Conservation (phyloP, 1,284 basidiomycete species). For the Moesziomyces sp. region DNA sequence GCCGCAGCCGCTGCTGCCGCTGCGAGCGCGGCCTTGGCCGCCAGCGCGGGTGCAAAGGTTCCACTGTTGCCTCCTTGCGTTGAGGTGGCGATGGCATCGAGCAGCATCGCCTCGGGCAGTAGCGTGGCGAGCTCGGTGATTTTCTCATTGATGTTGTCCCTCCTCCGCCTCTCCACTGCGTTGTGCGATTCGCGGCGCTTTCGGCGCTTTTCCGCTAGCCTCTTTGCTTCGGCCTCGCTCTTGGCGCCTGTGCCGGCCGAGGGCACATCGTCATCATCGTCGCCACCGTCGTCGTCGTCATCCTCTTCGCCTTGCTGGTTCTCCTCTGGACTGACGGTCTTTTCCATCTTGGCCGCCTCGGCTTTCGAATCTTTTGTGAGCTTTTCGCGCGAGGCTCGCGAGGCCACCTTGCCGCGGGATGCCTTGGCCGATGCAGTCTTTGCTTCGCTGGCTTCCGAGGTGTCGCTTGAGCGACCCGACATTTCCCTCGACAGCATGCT, state of each 20-base stretch:
- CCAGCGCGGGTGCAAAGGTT: slow-evolving; percentile 47
- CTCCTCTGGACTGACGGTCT: slow-evolving; percentile 26
- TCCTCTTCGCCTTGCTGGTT: slow-evolving; percentile 31
- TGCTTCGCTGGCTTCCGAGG: slow-evolving; percentile 22
- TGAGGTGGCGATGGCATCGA: slow-evolving; percentile 61
- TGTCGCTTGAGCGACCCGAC: slow-evolving; percentile 21
- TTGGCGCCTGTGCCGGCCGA: slow-evolving; percentile 14
- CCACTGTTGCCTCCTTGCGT: slow-evolving; percentile 58
- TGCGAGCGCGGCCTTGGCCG: slow-evolving; percentile 48
- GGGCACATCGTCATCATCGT: slow-evolving; percentile 38
- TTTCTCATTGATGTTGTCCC: slow-evolving; percentile 94
- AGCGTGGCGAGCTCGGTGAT: slow-evolving; percentile 87
- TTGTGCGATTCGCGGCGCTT: slow-evolving; percentile 86
- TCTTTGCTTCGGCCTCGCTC: slow-evolving; percentile 50
- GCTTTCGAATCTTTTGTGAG: slow-evolving; percentile 22
- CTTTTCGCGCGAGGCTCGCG: slow-evolving; percentile 20
- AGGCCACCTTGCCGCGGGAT: slow-evolving; percentile 28
- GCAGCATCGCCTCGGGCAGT: slow-evolving; percentile 76
- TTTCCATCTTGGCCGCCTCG: slow-evolving; percentile 16
- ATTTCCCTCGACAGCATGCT: background rate
- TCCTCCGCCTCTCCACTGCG: slow-evolving; percentile 83
- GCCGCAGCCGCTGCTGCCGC: slow-evolving; percentile 39
- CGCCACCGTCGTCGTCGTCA: slow-evolving; percentile 39
- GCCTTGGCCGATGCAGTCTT: slow-evolving; percentile 19
- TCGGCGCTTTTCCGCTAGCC: slow-evolving; percentile 76